phyloP scores from a whole-genome alignment of 2,329 filamentous ascomycete species.

The Magnaporthiopsis rhizophila region DNA sequence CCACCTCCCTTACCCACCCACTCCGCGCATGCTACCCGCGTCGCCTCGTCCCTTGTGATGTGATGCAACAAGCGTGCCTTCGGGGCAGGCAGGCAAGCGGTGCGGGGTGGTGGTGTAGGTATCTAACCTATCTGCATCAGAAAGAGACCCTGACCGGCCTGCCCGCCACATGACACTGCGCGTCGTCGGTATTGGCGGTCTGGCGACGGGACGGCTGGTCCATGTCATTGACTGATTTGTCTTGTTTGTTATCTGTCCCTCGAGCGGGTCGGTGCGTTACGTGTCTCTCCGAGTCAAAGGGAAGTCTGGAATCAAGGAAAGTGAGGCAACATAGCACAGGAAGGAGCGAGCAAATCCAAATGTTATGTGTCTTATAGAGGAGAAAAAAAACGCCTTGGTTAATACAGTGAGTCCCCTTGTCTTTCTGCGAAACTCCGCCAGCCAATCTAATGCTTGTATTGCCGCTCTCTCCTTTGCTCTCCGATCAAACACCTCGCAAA shows the following conservation, averaged over 20 bases:
- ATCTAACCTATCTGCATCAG: no score
- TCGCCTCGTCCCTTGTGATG: not conserved
- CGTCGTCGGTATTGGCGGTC: no score
- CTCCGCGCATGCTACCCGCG: no score
- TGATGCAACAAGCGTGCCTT: not conserved
- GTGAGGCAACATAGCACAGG: no score
- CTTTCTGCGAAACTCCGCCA: not conserved
- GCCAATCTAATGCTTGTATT: not conserved
- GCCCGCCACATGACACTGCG: no score
- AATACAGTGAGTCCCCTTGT: not conserved
- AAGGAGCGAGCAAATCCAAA: not conserved
- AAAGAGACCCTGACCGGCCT: no score
- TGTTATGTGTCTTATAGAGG: not conserved
- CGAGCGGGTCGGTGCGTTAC: no score
- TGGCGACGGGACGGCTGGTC: no score
- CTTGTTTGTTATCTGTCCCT: no score
- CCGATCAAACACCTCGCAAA: not conserved
- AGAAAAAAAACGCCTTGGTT: not conserved
- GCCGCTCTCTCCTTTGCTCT: not conserved
- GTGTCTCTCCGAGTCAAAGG: no score
- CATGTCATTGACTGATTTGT: no score
- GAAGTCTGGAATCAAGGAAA: not conserved
- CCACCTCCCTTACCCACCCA: not conserved
- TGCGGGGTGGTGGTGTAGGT: no score
- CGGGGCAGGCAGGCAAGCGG: not conserved